Conservation (phyloP, 1,284 basidiomycete genomes). For the Pterulicium gracile region DNA sequence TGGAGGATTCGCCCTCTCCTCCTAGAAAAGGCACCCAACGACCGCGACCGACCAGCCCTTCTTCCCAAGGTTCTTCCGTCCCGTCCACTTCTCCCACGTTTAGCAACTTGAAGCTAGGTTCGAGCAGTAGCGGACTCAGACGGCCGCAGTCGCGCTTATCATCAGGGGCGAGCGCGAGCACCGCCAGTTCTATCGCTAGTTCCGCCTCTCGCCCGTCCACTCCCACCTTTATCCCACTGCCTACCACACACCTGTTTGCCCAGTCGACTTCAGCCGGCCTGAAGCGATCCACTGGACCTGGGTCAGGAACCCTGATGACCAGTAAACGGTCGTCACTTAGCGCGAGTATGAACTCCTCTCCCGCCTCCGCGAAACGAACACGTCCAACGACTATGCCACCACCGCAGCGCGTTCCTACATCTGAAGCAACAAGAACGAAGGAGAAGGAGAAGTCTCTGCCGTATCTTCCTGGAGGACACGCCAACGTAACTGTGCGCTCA, state of each 20-base stretch:
- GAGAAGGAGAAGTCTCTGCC: conserved; percentile 27
- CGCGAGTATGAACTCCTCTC: conserved; percentile 22
- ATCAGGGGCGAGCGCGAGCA: conserved; percentile 38
- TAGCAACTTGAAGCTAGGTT: conserved; percentile 20
- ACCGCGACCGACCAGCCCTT: conserved; percentile 18
- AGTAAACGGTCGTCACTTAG: conserved; percentile 52
- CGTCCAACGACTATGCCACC: conserved; percentile 27
- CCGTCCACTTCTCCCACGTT: conserved; percentile 24
- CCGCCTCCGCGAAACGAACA: conserved; percentile 22
- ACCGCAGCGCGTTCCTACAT: conserved; percentile 16
- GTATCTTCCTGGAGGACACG: conserved; percentile 26
- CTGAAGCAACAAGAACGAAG: conserved; percentile 16
- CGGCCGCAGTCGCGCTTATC: conserved; percentile 66
- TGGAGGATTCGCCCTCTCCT: conserved; percentile 71
- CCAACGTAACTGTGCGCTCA: conserved; percentile 42
- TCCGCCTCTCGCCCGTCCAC: conserved; percentile 64
- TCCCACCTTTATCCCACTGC: conserved; percentile 63
- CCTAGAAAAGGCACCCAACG: conserved; percentile 17
- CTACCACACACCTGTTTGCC: conserved; percentile 37
- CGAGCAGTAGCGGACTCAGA: conserved; percentile 30
- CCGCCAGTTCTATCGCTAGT: conserved; percentile 50
- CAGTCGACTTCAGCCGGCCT: conserved; percentile 26
- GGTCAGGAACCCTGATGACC: conserved; percentile 29
- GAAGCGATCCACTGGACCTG: conserved; percentile 47
- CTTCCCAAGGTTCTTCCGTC: conserved; percentile 19